These are phyloP conservation scores for Melaleuca quinquenervia DNA, from an alignment of 345 rosid species.

Conservation along the genomic window DNA sequence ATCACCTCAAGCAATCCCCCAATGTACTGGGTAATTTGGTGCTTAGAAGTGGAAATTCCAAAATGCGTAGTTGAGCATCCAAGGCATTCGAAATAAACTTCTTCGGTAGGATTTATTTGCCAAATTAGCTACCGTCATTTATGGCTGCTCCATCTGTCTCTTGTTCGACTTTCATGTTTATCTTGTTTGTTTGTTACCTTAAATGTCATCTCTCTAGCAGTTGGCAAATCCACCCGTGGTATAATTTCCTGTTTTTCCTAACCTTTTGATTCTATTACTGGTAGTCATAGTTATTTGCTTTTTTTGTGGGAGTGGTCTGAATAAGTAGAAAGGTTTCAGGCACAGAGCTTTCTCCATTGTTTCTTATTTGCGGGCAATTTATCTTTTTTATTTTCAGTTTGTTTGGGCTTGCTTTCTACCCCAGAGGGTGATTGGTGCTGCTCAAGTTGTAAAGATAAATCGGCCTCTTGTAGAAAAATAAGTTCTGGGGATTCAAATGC, in stretches of 20 bases:
- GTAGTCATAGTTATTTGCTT: neutral
- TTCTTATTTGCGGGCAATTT: neutral
- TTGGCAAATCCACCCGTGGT: neutral
- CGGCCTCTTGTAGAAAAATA: conserved; percentile 26
- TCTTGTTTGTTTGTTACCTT: neutral
- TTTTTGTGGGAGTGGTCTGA: neutral
- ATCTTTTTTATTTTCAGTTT: conserved; percentile 35
- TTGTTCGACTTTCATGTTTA: neutral
- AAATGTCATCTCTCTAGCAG: neutral
- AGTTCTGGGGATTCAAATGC: conserved; percentile 21
- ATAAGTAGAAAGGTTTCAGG: neutral
- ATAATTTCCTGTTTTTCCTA: neutral
- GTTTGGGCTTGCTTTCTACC: conserved; percentile 50
- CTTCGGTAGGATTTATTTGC: neutral
- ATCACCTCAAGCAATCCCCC: neutral
- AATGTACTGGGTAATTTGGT: neutral
- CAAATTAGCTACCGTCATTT: neutral
- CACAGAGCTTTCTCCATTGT: neutral
- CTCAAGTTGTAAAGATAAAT: conserved; percentile 52
- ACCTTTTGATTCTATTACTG: neutral
- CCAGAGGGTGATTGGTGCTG: conserved; percentile 81
- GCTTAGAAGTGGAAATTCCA: neutral
- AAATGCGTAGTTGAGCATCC: neutral
- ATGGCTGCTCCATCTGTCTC: neutral
- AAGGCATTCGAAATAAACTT: neutral